phyloP scores from a whole-genome alignment of 805 yeast species.

The Yamadazyma tumulicola region DNA sequence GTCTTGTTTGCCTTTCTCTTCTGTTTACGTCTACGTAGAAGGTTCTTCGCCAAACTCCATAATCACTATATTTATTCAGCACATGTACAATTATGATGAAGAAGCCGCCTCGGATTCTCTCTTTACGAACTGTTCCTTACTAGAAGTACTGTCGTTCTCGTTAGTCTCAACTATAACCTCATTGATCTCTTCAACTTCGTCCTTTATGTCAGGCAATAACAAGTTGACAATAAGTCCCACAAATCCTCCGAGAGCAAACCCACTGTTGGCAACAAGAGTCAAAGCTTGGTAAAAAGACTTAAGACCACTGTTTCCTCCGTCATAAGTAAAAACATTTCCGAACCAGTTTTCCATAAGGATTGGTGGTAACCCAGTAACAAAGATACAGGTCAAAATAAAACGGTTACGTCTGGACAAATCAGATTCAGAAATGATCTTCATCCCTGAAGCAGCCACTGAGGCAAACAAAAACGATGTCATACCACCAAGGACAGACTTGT shows the following conservation, averaged over 20 bases:
- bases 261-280: slow-evolving; percentile 63
- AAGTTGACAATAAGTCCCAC: slow-evolving; percentile 58
- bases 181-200: slow-evolving; percentile 2
- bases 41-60: too few species aligned
- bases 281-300: slow-evolving; percentile 65
- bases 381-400: slow-evolving; percentile 60
- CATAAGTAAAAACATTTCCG: slow-evolving; percentile 55
- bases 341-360: slow-evolving; percentile 65
- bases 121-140: background rate
- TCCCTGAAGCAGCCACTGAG: slow-evolving; percentile 70
- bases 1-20: too few species aligned
- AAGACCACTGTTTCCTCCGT: slow-evolving; percentile 52
- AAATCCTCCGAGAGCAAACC: slow-evolving; percentile 66
- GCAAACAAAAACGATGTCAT: slow-evolving; percentile 75
- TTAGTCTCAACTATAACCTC: slow-evolving; percentile 1
- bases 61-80: too few species aligned
- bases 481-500: slow-evolving; percentile 61
- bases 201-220: slow-evolving; percentile 1
- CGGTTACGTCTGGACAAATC: slow-evolving; percentile 69
- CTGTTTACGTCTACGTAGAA: too few species aligned
- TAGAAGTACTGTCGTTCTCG: background rate
- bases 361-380: slow-evolving; percentile 64
- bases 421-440: slow-evolving; percentile 56
- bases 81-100: too few species aligned
- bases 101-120: slow-evolving; percentile 1